These are phyloP conservation scores for Rhodosporidiobolus odoratus DNA, from an alignment of 768 basidiomycete genomes.

Conservation along the genomic window DNA sequence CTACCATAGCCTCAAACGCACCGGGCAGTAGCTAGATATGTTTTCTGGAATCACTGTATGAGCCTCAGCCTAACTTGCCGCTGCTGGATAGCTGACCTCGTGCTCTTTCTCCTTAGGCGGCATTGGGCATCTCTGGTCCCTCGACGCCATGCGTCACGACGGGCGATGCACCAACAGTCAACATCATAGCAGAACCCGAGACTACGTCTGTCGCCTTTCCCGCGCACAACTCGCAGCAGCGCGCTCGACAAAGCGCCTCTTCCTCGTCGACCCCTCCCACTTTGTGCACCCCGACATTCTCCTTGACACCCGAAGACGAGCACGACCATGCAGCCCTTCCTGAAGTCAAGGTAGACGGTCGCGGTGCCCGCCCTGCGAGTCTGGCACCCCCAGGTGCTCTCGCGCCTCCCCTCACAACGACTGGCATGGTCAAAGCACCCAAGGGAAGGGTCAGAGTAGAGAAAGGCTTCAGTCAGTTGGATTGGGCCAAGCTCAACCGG, in stretches of 20 bases:
- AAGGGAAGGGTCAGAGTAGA: constrained; percentile 85
- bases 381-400: not conserved
- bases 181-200: constrained; percentile 41
- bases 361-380: not conserved
- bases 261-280: constrained; percentile 8
- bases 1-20: too few relatives aligned
- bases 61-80: not conserved
- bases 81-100: not conserved
- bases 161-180: too few relatives aligned
- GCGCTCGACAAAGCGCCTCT: constrained; percentile 22
- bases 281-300: constrained; percentile 17
- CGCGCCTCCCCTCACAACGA: constrained; percentile 60
- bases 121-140: not conserved
- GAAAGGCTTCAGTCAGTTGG: constrained; percentile 83
- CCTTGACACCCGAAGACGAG: not conserved
- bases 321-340: not conserved
- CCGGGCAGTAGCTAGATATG: constrained; percentile 10
- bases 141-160: not conserved
- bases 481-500: constrained; percentile 84
- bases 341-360: not conserved
- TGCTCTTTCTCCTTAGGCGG: not conserved
- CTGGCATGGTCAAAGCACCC: constrained; percentile 50
- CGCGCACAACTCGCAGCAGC: constrained; percentile 43
- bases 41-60: constrained; percentile 6
- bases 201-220: constrained; percentile 47